These are phyloP conservation scores for Fonsecaea pedrosoi DNA, from an alignment of 2,329 filamentous ascomycete species.

Conservation along the genomic window DNA sequence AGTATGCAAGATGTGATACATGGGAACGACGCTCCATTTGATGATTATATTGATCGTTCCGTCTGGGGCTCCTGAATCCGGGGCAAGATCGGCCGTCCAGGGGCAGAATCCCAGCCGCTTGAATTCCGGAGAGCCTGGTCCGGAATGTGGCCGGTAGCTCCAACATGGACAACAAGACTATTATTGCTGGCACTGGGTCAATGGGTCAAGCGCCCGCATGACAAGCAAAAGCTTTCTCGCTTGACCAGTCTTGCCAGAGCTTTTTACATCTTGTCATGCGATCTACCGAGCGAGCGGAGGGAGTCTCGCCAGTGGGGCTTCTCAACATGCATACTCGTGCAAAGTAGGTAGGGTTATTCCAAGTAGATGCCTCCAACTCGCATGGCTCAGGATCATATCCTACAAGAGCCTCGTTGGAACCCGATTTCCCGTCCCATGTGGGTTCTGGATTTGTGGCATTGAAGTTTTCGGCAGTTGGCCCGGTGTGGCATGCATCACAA, in stretches of 20 bases:
- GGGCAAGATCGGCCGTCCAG: conserved; percentile 15
- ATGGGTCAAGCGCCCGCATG: neutral
- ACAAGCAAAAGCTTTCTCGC: neutral
- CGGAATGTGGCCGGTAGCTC: conserved; percentile 22
- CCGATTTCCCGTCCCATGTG: neutral
- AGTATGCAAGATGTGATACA: neutral
- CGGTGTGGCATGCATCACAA: neutral
- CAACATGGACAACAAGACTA: neutral
- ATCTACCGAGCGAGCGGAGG: conserved; percentile 2
- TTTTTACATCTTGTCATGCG: neutral
- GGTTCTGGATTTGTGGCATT: neutral
- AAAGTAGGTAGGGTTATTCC: too few species aligned
- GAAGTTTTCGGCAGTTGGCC: conserved; percentile 3
- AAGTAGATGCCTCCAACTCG: neutral
- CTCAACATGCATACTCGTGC: neutral
- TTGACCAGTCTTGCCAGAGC: neutral
- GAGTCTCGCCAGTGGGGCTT: conserved; percentile 8
- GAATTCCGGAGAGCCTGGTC: conserved; percentile 5
- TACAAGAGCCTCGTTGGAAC: conserved; percentile 4
- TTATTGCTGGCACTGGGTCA: neutral
- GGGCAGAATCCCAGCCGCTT: neutral
- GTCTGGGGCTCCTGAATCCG: conserved; percentile 9
- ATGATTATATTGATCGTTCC: neutral
- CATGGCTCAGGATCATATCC: neutral
- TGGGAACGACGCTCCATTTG: neutral